Base-by-base conservation (phyloP, 2,329 filamentous ascomycete genomes). In the Cladophialophora exuberans region DNA sequence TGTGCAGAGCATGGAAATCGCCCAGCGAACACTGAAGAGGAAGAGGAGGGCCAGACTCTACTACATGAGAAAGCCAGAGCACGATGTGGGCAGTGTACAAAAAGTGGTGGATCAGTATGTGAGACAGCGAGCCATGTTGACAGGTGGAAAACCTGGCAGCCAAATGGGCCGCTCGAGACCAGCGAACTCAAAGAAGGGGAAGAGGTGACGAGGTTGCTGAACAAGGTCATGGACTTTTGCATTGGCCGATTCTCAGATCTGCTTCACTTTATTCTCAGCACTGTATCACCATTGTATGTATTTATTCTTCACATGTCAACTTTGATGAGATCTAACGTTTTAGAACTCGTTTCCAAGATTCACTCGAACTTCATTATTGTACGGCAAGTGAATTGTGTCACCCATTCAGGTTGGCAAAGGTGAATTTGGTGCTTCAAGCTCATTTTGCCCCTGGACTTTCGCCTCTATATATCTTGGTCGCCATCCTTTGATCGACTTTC, bases 1-100 rank as follows among this genome's bases (percentile, higher is more conserved):
- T 69, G 87, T 97, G 26, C 85, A 88, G 70, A 90, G 89, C 61
- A 90, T 99, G 67, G 93, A 99, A 76, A 87, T 99, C 65, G 89
- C 97, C 72, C 90, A 96, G 83, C 81, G 93, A 66, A 82, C 84
- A 61, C 81, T 83, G 68, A 94, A 91, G 86, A 84, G 90, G 72
- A 90, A 90, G 62, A 86, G 92, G 70, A 84, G 94, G 67, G 93
- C 92, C 22, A 82, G 90, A 64, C 79, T 99, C 72, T 96, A 89
- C 67, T 97, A 93, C 73, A 88, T 99, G 88, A 83, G 79, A 69
- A 79, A 92, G 78, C 84, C 89, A 56, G 88, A 86, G 75, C 91
- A 96, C 73, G 91, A 96, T 74, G 84, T 90, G 75, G 89, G 91
- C 59, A 90, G 84, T 66, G 89, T 96, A 61, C 89, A 95, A 71